Evolutionary conservation across 768 basidiomycete species (phyloP).

Genomic region (Mycena rebaudengoi): DNA sequence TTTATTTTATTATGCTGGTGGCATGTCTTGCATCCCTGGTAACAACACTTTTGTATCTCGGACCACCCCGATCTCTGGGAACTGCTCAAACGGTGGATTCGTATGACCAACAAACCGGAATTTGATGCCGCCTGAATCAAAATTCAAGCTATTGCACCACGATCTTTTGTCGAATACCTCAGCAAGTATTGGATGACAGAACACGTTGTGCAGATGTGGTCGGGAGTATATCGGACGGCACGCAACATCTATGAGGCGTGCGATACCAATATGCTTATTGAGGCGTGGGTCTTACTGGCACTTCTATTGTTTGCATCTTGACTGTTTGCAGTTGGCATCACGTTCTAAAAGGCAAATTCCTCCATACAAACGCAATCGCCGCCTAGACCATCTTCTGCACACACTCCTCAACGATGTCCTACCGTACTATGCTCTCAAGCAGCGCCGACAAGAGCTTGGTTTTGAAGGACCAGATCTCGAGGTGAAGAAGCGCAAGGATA

Average conservation of each 20-base stretch:
- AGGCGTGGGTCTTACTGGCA: constrained; percentile 12
- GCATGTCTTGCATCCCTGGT: constrained; percentile 42
- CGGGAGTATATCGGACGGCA: constrained; percentile 24
- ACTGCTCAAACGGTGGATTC: constrained; percentile 30
- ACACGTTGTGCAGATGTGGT: constrained; percentile 27
- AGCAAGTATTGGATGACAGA: constrained; percentile 26
- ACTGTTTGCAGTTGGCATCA: constrained; percentile 30
- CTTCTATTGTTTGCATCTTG: neutral
- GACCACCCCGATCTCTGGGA: constrained; percentile 24
- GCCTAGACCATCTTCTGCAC: constrained; percentile 31
- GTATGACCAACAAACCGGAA: constrained; percentile 19
- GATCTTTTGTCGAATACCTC: constrained; percentile 29
- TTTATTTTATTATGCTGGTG: constrained; percentile 35
- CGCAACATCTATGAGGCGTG: constrained; percentile 16
- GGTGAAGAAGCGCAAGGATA: constrained; percentile 15
- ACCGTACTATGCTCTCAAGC: constrained; percentile 24
- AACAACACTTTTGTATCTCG: constrained; percentile 29
- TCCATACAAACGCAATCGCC: constrained; percentile 30
- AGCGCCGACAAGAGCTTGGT: constrained; percentile 26
- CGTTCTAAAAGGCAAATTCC: constrained; percentile 35
- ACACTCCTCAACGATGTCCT: constrained; percentile 24
- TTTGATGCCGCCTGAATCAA: constrained; percentile 27
- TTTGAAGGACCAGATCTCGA: constrained; percentile 34
- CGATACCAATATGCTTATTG: constrained; percentile 40
- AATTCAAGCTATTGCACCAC: constrained; percentile 16